Base-by-base conservation (phyloP, 176 grass and related monocot species). In the Aegilops sharonensis region DNA sequence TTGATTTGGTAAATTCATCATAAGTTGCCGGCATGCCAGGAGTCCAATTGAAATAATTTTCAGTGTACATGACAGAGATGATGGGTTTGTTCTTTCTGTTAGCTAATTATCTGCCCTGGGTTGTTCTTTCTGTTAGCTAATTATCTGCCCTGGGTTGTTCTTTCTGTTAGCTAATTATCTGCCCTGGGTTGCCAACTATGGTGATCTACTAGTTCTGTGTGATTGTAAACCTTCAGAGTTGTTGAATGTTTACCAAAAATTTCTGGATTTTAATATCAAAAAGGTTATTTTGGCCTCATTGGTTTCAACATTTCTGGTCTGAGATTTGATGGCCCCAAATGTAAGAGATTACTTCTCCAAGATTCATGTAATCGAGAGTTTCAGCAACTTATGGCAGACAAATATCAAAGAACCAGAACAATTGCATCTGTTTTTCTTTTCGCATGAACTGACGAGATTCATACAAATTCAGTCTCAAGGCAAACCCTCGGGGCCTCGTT, bases 41-140 rank as follows among this genome's bases (percentile, higher is more conserved):
- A 74, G 47, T 57, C 7, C 42, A 65, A 8, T 57, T 83, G 74
- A 74, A 74, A 87, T 79, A 90, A 59, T 72, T 77, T 82, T 70
- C 52, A 8, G 42, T 57, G 13, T 79, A 13, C 36, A 69, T 85
- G 45, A 15, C n/a, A 68, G 64, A 75, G 21, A 57, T 59, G 72
- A 21, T 21, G 18, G 59, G 32, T 56, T 90, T 83, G 24, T 42
- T 57, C 17, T 54, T 68, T 60, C 1, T 68, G 64, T 65, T 68
- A 36, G 35, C 40, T 77, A 54, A 85, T 65, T 52, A 40, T 61
- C 15, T 84, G 56, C 15, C 9, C 36, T 63, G 31, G 31, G 31
- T 4, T 32, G 30, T 42, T 57, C 15, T 52, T 68, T 60, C 1
- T 68, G 64, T 65, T 68, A 36, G 35, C 60, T 77, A 54, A 85